phyloP scores from a whole-genome alignment of 257 asterid species.

The Buddleja alternifolia region DNA sequence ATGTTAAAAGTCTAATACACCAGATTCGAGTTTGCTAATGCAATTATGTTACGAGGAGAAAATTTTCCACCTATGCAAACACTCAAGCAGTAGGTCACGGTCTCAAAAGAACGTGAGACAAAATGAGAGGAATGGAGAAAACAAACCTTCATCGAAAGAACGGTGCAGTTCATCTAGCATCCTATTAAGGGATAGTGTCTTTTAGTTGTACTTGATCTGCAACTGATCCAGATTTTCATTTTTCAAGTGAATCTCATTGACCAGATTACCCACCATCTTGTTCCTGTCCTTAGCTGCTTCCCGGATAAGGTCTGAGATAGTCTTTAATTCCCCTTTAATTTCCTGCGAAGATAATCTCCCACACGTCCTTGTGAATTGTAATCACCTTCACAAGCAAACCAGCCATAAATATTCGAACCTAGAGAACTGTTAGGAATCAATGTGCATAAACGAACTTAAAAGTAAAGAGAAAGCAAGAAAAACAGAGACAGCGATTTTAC shows the following conservation, averaged over 20 bases:
- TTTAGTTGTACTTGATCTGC: conserved; percentile 55
- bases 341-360: conserved; percentile 61
- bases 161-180: conserved; percentile 83
- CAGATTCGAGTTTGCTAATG: conserved; percentile 2
- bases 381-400: conserved; percentile 72
- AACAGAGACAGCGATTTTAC: too few species aligned
- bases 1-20: too few species aligned
- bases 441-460: too few species aligned
- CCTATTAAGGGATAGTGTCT: conserved; percentile 66
- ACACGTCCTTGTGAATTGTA: conserved; percentile 54
- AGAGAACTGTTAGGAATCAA: too few species aligned
- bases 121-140: conserved; percentile 21
- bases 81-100: neutral
- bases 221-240: conserved; percentile 71
- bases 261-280: conserved; percentile 55
- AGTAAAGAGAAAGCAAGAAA: too few species aligned
- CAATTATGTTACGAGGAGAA: neutral
- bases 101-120: conserved; percentile 12
- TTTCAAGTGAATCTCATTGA: conserved; percentile 68
- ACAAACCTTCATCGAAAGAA: conserved; percentile 70
- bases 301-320: conserved; percentile 46
- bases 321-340: conserved; percentile 47
- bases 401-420: conserved; percentile 43
- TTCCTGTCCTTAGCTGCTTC: conserved; percentile 53
- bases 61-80: neutral